Conservation (phyloP, 345 rosid genomes). For the Psidium guajava region DNA sequence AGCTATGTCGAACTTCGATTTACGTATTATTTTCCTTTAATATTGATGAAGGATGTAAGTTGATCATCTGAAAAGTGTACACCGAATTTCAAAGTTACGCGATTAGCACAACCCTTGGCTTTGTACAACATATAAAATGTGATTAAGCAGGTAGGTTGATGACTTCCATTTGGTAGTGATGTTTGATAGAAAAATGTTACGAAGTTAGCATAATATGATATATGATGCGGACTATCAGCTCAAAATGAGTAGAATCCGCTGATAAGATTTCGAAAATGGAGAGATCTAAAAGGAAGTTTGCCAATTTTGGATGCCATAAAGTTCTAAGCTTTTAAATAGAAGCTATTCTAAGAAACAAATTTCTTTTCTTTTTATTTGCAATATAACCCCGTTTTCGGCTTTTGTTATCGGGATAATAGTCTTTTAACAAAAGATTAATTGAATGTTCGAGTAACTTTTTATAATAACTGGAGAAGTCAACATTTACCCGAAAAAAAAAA, state of each 20-base stretch:
- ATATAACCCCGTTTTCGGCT: neutral
- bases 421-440: neutral
- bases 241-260: neutral
- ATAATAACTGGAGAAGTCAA: neutral
- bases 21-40: neutral
- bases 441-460: neutral
- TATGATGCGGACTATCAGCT: neutral
- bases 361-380: neutral
- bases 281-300: neutral
- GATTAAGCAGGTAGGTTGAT: neutral
- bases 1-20: neutral
- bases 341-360: neutral
- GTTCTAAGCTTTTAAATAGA: neutral
- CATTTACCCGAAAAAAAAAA: neutral
- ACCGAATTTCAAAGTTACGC: neutral
- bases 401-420: neutral
- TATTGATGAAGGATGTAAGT: neutral
- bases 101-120: neutral
- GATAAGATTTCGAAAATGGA: neutral
- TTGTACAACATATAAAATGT: neutral
- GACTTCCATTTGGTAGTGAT: neutral
- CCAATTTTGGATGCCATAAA: neutral
- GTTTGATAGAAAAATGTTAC: neutral
- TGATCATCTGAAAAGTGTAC: neutral
- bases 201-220: neutral